Percentiles rank a stretch among this genome's conserved stretches.
Evolutionary conservation across 192 early-diverging fungal genomes (phyloP).

Genomic region (Coemansia sp.): DNA sequence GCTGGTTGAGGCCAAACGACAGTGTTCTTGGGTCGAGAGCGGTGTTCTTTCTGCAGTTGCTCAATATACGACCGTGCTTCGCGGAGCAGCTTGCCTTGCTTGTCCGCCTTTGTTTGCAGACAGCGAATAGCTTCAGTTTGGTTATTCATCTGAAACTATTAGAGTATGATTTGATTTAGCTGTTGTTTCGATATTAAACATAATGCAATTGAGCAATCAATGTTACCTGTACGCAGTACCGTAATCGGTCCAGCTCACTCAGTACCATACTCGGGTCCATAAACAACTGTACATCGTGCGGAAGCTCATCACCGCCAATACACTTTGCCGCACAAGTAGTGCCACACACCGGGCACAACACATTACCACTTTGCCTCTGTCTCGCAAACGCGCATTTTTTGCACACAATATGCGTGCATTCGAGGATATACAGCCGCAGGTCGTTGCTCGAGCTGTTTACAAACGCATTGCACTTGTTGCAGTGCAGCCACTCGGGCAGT

Average conservation of each 20-base stretch:
- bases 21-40: background rate
- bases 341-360: conserved; percentile 29
- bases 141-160: conserved; percentile 46
- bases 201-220: background rate
- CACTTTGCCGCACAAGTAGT: conserved; percentile 29
- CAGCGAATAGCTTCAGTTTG: conserved; percentile 23
- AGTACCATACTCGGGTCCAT: conserved; percentile 24
- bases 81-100: conserved; percentile 31
- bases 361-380: background rate
- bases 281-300: conserved; percentile 24
- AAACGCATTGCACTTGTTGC: conserved; percentile 41
- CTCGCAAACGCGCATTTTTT: conserved; percentile 9
- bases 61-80: conserved; percentile 28
- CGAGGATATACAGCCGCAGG: conserved; percentile 22
- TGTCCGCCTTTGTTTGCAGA: conserved; percentile 20
- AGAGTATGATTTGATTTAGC: background rate
- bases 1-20: background rate
- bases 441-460: background rate
- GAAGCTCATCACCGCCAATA: conserved; percentile 16
- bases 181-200: background rate
- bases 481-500: conserved; percentile 41
- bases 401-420: conserved; percentile 46
- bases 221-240: conserved; percentile 34
- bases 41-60: conserved; percentile 9
- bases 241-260: conserved; percentile 37